Conservation (phyloP, 306 rosid species). For the Fagus crenata region DNA sequence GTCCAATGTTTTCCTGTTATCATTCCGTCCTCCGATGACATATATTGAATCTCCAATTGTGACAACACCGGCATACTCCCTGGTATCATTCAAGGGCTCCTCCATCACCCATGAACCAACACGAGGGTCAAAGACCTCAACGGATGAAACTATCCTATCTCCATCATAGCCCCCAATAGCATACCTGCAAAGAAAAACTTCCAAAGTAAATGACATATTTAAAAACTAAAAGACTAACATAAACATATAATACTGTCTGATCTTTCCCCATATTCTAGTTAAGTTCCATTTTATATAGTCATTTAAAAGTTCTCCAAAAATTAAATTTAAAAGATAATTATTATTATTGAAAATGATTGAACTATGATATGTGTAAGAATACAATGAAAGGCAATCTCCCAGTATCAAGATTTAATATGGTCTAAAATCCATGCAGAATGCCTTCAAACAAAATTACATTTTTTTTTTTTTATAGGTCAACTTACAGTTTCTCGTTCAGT, state of each 20-base stretch:
- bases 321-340: too few species aligned
- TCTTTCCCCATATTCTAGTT: background rate
- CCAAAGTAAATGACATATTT: background rate
- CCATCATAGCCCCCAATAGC: slow-evolving; percentile 49
- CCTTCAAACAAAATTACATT: background rate
- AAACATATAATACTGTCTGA: background rate
- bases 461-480: background rate
- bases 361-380: background rate
- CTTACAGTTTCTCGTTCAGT: slow-evolving; percentile 45
- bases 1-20: slow-evolving; percentile 22
- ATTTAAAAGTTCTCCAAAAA: background rate
- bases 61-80: slow-evolving; percentile 35
- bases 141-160: slow-evolving; percentile 30
- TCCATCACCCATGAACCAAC: slow-evolving; percentile 36
- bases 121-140: slow-evolving; percentile 51
- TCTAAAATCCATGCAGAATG: background rate
- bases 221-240: background rate
- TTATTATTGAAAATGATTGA: background rate
- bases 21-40: slow-evolving; percentile 37
- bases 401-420: background rate
- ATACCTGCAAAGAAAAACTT: slow-evolving; percentile 35
- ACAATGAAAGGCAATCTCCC: background rate
- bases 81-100: slow-evolving; percentile 33
- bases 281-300: background rate
- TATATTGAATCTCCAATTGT: slow-evolving; percentile 42